Evolutionary conservation across 2,329 filamentous ascomycete species (phyloP), one percentile per base, ranked within the genome.

Genomic region (Fusarium guadeloupense): DNA sequence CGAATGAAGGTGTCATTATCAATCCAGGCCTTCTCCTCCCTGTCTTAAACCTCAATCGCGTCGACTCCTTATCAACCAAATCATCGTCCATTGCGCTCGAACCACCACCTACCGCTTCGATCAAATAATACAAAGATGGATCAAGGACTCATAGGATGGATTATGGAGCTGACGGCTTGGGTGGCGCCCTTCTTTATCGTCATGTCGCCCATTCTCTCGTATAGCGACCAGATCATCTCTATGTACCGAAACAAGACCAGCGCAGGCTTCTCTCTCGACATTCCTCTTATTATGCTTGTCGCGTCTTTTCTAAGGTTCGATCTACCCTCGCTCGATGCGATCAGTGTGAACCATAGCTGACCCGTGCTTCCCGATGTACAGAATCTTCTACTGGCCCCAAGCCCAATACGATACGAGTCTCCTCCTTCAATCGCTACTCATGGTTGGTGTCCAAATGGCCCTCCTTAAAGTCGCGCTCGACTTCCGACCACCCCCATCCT

Each of bases 201-300:
- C 67, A 65, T 85, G 65, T 89, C 86, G 67, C 87, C 86, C 16
- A 78, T 89, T 39, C 76, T 88, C 34, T 88, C 86, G 48, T 89
- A 89, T 73, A 81, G 82, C 69, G 87, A 89, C 76, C 86, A 89
- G 77, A 85, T 84, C 21, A 70, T 86, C 40, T 83, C 87, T 30
- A 90, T 90, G 83, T 82, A 88, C 69, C 80, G 83, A 67, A 81
- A 77, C 52, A 86, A 84, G 73, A 86, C 85, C 37, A 89, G 86
- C 64, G 85, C 84, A 13, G 87, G 87, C 52, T 90, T 90, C 76
- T 90, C 87, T 16, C 80, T 90, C 60, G 88, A 90, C 68, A 90
- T 89, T 38, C 88, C 88, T 26, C 77, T 90, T 53, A 90, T 90
- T 59, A 90, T 90, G 88, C 83, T 90, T 44, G 81, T 89, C 48